Evolutionary conservation across 108 stramenopile species (phyloP), one percentile per base, ranked within the genome.

Genomic region (Schizochytrium sp.): DNA sequence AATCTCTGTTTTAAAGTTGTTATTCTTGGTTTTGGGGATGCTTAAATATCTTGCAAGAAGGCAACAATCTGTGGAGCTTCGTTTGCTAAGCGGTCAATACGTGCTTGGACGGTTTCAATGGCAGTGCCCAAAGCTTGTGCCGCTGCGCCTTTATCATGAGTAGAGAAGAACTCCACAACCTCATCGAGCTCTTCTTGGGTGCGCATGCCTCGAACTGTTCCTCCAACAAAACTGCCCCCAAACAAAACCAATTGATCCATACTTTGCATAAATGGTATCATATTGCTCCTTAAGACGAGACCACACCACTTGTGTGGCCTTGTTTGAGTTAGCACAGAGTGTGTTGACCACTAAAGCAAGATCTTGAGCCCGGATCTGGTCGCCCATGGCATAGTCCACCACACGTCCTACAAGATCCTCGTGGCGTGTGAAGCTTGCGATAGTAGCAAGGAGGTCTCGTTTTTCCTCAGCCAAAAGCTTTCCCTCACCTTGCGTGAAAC

Each of bases 61-160:
- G 64, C 64, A 12, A 28, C 28, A 2, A 69, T 44, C 15, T 69
- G 64, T 44, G 64, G 64, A 44, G 12, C 64, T 15, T 69, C 64
- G 28, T 69, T 69, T 38, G 40, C 44, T 38, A 83, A 13, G 76
- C 76, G 76, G 1, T 83, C 76, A 28, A 83, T 83, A 40, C 76
- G 76, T 5, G 76, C 76, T 83, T 83, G 76, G 50, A 83, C 76
- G 38, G 47, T 83, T 53, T 83, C 76, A 40, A 83, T 49, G 45
- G 76, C 76, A 5, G 76, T 55, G 53, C 53, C 53, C 5, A 83
- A 53, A 10, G 76, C 76, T n/a, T 55, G 76, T 0, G 76, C 76
- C 2, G 76, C 76, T 19, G 50, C 47, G 5, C 76, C 76, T 53
- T 83, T 83, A 38, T 83, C 76, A 42, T 83, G 76, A 0, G 3